Evolutionary conservation across 1,139 yeast species (phyloP), one percentile per base, ranked within the genome.

Genomic region (Waltiozyma sp.): DNA sequence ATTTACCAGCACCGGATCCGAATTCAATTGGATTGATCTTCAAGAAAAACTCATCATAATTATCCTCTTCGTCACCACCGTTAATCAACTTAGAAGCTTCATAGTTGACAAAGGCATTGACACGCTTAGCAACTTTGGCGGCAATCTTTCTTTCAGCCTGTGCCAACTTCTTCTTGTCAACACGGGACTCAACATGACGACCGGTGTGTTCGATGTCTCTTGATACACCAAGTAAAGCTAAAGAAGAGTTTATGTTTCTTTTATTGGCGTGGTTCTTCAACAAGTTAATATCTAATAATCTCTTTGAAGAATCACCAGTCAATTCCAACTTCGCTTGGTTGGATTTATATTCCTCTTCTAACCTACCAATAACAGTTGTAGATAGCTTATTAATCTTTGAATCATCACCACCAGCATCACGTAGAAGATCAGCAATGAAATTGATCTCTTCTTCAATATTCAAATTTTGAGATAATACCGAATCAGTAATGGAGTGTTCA

Each of bases 61-160:
- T 91, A 39, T 80, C 84, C 28, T 72, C 75, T 15, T 62, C 59
- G 45, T 72, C 70, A 39, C 53, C 52, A 41, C 77, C 85, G 51
- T 75, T 74, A 50, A 91, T 72, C 52, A 91, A 73, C 62, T 82
- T 87, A 37, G 96, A 88, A 10, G 96, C 96, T 64, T 91, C 98
- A 63, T 91, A 91, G 54, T 72, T 52, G 55, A 87, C 95, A 57
- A 85, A 85, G 59, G 81, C 80, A 62, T 84, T 84, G 56, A 85
- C 85, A 62, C 96, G 80, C 69, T 91, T 89, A 40, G 96, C 96
- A 52, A 89, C 89, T 65, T 91, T 91, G 59, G 91, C 88, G 35
- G 96, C 96, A 61, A 91, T 89, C 70, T 91, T 91, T 58, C 89
- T 77, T 68, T 91, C 98, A 47, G 96, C 98, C 65, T 91, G 91